Evolutionary conservation across 1,139 yeast genomes (phyloP).

Genomic region (Schizosaccharomyces versatilis): DNA sequence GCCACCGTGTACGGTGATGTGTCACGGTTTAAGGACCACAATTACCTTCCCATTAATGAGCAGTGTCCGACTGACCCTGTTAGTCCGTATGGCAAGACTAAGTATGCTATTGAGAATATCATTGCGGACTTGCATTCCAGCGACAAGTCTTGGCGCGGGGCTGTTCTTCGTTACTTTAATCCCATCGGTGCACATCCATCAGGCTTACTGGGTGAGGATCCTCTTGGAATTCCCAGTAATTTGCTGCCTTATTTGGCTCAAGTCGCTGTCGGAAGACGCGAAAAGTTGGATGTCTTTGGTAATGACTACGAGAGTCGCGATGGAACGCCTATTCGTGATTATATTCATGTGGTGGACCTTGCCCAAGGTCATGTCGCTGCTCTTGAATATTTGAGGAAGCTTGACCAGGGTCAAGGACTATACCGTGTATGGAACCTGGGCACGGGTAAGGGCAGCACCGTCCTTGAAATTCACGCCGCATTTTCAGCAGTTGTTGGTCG

Average conservation of each 20-base stretch:
- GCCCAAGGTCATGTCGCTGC: conserved; percentile 65
- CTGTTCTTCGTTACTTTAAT: conserved; percentile 53
- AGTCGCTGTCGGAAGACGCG: conserved; percentile 54
- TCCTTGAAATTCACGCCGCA: conserved; percentile 45
- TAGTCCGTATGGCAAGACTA: conserved; percentile 59
- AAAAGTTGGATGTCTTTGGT: conserved; percentile 42
- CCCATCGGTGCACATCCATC: conserved; percentile 77
- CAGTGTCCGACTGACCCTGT: conserved; percentile 57
- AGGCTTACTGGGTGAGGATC: conserved; percentile 62
- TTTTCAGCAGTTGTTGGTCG: conserved; percentile 50
- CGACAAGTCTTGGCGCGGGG: conserved; percentile 35
- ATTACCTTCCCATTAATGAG: conserved; percentile 61
- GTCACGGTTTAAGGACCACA: conserved; percentile 41
- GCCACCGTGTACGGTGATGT: conserved; percentile 84
- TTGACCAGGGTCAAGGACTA: conserved; percentile 15
- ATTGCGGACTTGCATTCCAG: conserved; percentile 34
- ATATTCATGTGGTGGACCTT: conserved; percentile 60
- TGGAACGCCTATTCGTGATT: conserved; percentile 73
- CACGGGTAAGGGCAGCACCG: conserved; percentile 60
- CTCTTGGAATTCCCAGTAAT: conserved; percentile 56
- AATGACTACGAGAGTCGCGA: conserved; percentile 41
- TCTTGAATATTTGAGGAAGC: conserved; percentile 24
- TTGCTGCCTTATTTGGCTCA: conserved; percentile 56
- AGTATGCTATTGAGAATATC: conserved; percentile 41
- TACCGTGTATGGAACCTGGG: conserved; percentile 49